Base-by-base conservation (phyloP, 192 early-diverging fungal genomes). In the Umbelopsis sp. region DNA sequence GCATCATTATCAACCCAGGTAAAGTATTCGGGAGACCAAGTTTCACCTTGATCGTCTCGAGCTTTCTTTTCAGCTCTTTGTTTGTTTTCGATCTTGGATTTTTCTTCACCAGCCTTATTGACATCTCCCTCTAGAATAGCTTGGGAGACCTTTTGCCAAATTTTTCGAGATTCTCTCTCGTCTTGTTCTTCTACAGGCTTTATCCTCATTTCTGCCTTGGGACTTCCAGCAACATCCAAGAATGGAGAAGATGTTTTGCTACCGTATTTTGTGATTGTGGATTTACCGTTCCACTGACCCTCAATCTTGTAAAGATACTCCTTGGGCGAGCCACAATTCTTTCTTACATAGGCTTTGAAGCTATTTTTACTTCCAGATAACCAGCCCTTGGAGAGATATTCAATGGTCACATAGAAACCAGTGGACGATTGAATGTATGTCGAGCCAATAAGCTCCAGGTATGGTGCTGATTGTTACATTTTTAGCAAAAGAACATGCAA, bases 301-400 rank as follows among this genome's bases (percentile, higher is more conserved):
- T 78, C 76, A 7, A 78, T 72, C 50, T 78, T 78, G 51, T 72
- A 73, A 13, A 78, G 52, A 45, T 78, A 78, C 33, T 78, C 76
- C 35, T 78, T 78, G 15, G 68, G 22, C 22, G 48, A 70, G 27
- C 74, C 74, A 46, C 69, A 49, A 8, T 73, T 76, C 22, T 72
- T 69, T 33, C 30, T 33, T 10, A 78, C 66, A 51, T 78, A 80
- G 50, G 86, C 89, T 55, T 88, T 88, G 76, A 92, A 92, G 69
- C 85, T 85, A 73, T 92, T 88, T 72, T 91, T 88, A 49, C 89
- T 88, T 67, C 92, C 92, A 13, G 89, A 89, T 69, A 92, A 81
- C 86, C 90, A 92, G 22, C 90, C 87, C 67, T 86, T 89, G 46
- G 88, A 85, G 66, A 81, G 74, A 75, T 88, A 92, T 48, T 92